Conservation (phyloP, 2,329 filamentous ascomycete species). For the Penicillium brasilianum region DNA sequence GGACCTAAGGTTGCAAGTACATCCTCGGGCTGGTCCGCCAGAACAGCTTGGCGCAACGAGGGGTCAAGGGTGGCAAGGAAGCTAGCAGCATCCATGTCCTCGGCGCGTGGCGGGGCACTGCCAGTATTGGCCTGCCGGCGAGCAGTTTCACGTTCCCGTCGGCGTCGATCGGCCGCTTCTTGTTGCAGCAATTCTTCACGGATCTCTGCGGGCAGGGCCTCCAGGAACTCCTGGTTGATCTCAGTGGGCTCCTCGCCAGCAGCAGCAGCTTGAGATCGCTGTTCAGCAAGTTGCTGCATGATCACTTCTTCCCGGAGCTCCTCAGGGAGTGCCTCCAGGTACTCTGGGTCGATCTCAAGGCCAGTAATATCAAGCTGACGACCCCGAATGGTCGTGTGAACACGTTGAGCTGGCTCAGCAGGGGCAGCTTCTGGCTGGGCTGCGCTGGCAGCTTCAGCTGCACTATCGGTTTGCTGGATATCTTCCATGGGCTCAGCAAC, state of each 20-base stretch:
- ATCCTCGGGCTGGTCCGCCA: conserved; percentile 90
- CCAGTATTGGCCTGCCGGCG: conserved; percentile 65
- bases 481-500: conserved; percentile 74
- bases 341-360: conserved; percentile 91
- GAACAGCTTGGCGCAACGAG: conserved; percentile 79
- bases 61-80: conserved; percentile 91
- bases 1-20: conserved; percentile 82
- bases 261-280: conserved; percentile 75
- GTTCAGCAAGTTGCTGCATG: conserved; percentile 82
- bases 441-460: conserved; percentile 38
- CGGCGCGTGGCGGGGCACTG: conserved; percentile 59
- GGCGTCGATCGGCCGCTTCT: conserved; percentile 85
- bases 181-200: conserved; percentile 89
- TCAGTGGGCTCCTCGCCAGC: conserved; percentile 66
- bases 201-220: conserved; percentile 88
- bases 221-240: conserved; percentile 90
- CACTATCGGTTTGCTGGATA: conserved; percentile 62
- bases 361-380: conserved; percentile 91
- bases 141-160: conserved; percentile 81
- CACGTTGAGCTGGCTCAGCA: conserved; percentile 60
- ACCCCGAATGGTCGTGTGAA: conserved; percentile 83
- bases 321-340: conserved; percentile 94
- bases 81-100: conserved; percentile 90
- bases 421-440: conserved; percentile 52
- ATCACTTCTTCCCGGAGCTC: conserved; percentile 96